A percentile compares a stretch with the other conserved stretches of the same genome.
These are phyloP conservation scores for Gyromitra esculenta DNA, from an alignment of 2,329 filamentous ascomycete species.

Conservation along the genomic window DNA sequence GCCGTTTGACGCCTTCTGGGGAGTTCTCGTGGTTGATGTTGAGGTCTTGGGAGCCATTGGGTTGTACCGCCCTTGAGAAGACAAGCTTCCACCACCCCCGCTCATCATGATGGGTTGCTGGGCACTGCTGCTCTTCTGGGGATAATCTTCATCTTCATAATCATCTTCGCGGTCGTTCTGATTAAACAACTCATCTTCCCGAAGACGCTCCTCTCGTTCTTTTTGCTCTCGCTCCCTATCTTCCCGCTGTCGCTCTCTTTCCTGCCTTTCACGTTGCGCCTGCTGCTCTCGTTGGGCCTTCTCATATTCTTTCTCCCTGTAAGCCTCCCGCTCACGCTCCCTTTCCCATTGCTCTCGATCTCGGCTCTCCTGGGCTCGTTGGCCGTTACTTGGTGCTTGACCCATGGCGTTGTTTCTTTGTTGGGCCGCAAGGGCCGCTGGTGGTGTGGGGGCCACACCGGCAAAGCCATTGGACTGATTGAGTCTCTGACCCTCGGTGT, in stretches of 20 bases:
- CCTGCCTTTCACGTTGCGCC: conserved; percentile 71
- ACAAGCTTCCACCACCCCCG: conserved; percentile 68
- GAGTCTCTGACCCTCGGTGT: conserved; percentile 73
- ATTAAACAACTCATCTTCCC: conserved; percentile 65
- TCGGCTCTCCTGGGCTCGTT: conserved; percentile 47
- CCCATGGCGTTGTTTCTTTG: conserved; percentile 62
- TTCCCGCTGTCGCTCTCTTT: conserved; percentile 62
- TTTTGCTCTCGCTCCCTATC: conserved; percentile 64
- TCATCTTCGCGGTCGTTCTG: conserved; percentile 82
- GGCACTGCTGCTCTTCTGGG: conserved; percentile 84
- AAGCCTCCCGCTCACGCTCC: conserved; percentile 65
- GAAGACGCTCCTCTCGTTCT: conserved; percentile 57
- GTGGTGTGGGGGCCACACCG: conserved; percentile 72
- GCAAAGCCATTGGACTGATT: conserved; percentile 71
- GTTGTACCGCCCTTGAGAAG: conserved; percentile 76
- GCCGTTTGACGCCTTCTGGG: conserved; percentile 67
- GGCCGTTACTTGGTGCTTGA: conserved; percentile 57
- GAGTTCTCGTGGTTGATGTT: conserved; percentile 59
- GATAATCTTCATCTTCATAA: conserved; percentile 66
- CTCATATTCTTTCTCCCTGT: conserved; percentile 63
- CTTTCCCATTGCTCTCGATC: conserved; percentile 60
- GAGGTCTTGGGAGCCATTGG: conserved; percentile 69
- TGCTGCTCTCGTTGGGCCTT: conserved; percentile 63
- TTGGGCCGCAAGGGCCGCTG: conserved; percentile 62
- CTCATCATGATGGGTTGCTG: conserved; percentile 82